These are phyloP conservation scores for Begonia loranthoides DNA, from an alignment of 306 rosid species.

Conservation along the genomic window DNA sequence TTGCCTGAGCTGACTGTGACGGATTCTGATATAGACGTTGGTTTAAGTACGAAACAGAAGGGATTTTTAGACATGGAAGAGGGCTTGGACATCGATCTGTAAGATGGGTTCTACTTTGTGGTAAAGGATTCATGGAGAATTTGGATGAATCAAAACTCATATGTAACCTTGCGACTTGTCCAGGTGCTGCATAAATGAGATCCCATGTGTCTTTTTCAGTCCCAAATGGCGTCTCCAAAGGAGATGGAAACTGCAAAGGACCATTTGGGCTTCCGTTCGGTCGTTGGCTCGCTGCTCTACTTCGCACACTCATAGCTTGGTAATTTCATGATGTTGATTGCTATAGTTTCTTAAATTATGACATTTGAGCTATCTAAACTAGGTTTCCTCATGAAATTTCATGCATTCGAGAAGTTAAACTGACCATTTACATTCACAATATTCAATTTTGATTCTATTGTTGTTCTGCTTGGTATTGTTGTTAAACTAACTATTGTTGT, in stretches of 20 bases:
- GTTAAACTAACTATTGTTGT: too few species aligned
- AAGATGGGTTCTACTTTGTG: slow-evolving; percentile 19
- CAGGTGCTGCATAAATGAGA: slow-evolving; percentile 46
- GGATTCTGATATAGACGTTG: slow-evolving; percentile 16
- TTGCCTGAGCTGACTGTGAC: slow-evolving; percentile 16
- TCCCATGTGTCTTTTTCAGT: slow-evolving; percentile 47
- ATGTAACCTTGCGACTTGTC: slow-evolving; percentile 58
- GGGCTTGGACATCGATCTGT: slow-evolving; percentile 11
- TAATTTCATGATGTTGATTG: too few species aligned
- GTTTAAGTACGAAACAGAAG: slow-evolving; percentile 13
- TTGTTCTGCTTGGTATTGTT: too few species aligned
- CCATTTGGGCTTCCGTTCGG: slow-evolving; percentile 3
- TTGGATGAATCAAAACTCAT: slow-evolving; percentile 14
- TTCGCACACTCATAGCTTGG: too few species aligned
- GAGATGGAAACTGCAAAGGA: slow-evolving; percentile 20
- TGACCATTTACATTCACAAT: too few species aligned
- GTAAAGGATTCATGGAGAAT: neutral
- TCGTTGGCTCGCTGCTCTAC: too few species aligned
- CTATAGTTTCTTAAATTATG: too few species aligned
- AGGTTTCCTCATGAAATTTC: too few species aligned
- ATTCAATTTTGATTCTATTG: too few species aligned
- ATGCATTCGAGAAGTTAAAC: too few species aligned
- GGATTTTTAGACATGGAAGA: slow-evolving; percentile 3
- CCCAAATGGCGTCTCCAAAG: slow-evolving; percentile 41
- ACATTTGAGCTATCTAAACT: too few species aligned